phyloP scores from a whole-genome alignment of 2,329 filamentous ascomycete species.

The Boeremia lycopersici region DNA sequence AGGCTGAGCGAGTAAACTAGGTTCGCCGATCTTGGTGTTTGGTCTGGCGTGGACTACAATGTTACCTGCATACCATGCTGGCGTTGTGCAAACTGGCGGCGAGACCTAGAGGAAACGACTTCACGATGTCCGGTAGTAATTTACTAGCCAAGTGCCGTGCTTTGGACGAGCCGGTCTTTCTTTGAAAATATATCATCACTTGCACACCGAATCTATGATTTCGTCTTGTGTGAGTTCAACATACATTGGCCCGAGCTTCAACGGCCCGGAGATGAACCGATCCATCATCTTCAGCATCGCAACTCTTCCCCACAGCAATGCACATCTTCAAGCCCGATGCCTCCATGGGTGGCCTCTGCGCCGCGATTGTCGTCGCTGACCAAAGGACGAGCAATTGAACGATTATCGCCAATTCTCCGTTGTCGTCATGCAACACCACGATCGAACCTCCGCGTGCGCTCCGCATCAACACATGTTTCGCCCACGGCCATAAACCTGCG shows the following conservation, averaged over 20 bases:
- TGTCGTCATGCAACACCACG: constrained; percentile 34
- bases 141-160: constrained; percentile 30
- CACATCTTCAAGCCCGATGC: constrained; percentile 47
- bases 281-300: constrained; percentile 31
- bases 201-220: constrained; percentile 2
- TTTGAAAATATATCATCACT: constrained; percentile 30
- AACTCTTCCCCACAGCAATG: constrained; percentile 24
- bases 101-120: constrained; percentile 36
- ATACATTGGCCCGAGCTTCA: constrained; percentile 5
- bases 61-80: constrained; percentile 12
- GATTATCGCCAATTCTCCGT: constrained; percentile 28
- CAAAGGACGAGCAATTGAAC: constrained; percentile 36
- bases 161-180: constrained; percentile 28
- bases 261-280: constrained; percentile 34
- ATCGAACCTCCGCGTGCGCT: constrained; percentile 33
- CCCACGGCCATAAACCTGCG: constrained; percentile 60
- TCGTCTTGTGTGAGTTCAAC: constrained; percentile 3
- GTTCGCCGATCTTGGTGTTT: constrained; percentile 8
- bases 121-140: constrained; percentile 39
- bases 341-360: constrained; percentile 49
- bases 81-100: constrained; percentile 19
- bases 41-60: constrained; percentile 12
- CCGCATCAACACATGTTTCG: constrained; percentile 54
- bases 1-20: constrained; percentile 16
- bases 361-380: constrained; percentile 38